A percentile compares a stretch with the other conserved stretches of the same genome.
These are phyloP conservation scores for Pleurozium schreberi DNA, from an alignment of 225 moss, liverwort and hornwort species.

Conservation along the genomic window DNA sequence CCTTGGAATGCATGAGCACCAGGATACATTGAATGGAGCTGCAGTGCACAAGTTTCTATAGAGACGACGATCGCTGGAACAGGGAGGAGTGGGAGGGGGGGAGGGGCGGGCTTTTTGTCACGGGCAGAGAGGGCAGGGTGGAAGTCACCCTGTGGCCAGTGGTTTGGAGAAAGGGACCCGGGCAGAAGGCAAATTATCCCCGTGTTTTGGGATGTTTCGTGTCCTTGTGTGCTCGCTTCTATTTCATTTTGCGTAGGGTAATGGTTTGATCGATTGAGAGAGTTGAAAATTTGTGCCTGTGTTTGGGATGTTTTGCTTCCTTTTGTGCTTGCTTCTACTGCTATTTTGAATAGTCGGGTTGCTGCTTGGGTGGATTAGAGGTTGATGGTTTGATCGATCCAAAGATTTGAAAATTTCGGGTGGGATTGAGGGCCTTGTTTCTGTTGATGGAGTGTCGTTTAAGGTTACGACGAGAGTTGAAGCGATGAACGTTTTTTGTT, in stretches of 20 bases:
- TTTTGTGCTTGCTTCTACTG: background rate
- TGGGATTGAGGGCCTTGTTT: background rate
- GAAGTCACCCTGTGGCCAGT: background rate
- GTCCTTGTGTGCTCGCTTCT: background rate
- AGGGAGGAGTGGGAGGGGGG: too few relatives aligned
- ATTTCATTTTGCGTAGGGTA: background rate
- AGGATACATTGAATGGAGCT: background rate
- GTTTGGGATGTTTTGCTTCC: background rate
- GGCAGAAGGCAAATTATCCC: background rate
- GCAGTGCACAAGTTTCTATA: background rate
- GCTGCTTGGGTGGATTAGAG: background rate
- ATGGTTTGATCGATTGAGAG: background rate
- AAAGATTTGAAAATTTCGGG: background rate
- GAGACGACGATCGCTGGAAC: background rate
- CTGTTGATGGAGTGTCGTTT: background rate
- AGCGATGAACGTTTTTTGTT: background rate
- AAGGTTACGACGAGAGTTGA: background rate
- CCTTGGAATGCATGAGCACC: background rate
- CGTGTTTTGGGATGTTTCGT: background rate
- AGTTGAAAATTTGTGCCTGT: background rate
- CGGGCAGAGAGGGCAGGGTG: background rate
- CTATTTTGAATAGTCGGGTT: background rate
- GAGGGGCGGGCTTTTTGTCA: background rate
- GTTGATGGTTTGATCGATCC: background rate
- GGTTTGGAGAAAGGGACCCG: background rate